A percentile compares a stretch with the other conserved stretches of the same genome.
These are phyloP conservation scores for Fusarium tjaetaba DNA, from an alignment of 2,329 filamentous ascomycete species.

Conservation along the genomic window DNA sequence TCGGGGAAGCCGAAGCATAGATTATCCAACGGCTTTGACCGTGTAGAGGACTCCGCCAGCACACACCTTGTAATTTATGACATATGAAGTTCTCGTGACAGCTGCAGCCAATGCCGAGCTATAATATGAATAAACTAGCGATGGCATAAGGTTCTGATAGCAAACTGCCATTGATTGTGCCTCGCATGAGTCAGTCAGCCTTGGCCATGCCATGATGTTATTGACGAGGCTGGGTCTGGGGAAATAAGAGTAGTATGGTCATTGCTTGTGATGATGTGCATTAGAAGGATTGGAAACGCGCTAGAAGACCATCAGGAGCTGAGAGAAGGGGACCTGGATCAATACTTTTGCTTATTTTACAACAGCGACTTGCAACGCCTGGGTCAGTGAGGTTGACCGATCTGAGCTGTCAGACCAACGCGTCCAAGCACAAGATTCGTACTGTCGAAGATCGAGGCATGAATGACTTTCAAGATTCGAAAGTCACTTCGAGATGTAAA, in stretches of 20 bases:
- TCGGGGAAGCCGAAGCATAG: constrained; percentile 31
- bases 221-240: constrained; percentile 16
- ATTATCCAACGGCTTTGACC: not conserved
- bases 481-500: not conserved
- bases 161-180: not conserved
- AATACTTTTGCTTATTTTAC: not conserved
- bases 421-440: not conserved
- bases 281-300: constrained; percentile 25
- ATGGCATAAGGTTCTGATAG: not conserved
- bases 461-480: not conserved
- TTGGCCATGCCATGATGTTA: not conserved
- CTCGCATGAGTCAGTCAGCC: not conserved
- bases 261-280: constrained; percentile 31
- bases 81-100: constrained; percentile 12
- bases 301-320: constrained; percentile 9
- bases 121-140: constrained; percentile 12
- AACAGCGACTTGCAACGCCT: not conserved
- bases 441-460: not conserved
- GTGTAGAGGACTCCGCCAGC: not conserved
- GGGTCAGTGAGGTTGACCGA: not conserved
- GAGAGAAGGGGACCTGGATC: not conserved
- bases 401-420: not conserved
- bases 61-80: constrained; percentile 13
- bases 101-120: not conserved
- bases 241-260: constrained; percentile 18